phyloP scores from a whole-genome alignment of 2,329 filamentous ascomycete species.

The Fusarium vanettenii region DNA sequence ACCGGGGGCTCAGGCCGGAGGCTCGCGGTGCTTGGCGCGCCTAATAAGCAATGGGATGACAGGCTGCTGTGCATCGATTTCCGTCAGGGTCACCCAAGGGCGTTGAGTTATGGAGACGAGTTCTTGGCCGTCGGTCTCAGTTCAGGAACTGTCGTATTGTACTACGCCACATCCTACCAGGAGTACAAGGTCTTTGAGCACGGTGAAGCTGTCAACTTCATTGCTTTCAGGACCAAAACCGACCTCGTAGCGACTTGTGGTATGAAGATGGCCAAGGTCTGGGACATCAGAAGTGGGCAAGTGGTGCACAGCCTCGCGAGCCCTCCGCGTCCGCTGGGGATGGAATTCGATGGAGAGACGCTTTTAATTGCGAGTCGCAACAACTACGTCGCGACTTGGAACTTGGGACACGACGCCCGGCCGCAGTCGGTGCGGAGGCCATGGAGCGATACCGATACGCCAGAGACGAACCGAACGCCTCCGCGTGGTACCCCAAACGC shows the following conservation, averaged over 20 bases:
- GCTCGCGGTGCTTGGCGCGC: constrained; percentile 40
- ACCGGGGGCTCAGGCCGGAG: constrained; percentile 10
- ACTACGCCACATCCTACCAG: constrained; percentile 42
- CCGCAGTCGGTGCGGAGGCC: constrained; percentile 16
- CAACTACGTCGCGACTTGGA: constrained; percentile 45
- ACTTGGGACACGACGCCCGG: constrained; percentile 34
- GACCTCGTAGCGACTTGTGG: constrained; percentile 48
- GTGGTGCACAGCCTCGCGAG: constrained; percentile 40
- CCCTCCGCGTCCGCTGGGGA: constrained; percentile 35
- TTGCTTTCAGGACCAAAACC: constrained; percentile 45
- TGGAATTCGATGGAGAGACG: constrained; percentile 42
- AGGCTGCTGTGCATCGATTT: constrained; percentile 45
- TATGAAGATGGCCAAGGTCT: constrained; percentile 44
- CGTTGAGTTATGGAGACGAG: constrained; percentile 42
- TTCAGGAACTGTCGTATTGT: constrained; percentile 38
- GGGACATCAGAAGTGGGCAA: constrained; percentile 45
- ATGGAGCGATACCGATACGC: constrained; percentile 40
- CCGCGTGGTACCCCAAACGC: constrained; percentile 33
- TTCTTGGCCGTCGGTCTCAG: constrained; percentile 44
- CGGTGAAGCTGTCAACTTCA: constrained; percentile 45
- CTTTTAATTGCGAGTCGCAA: constrained; percentile 44
- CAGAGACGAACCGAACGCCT: constrained; percentile 7
- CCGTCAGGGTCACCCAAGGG: constrained; percentile 35
- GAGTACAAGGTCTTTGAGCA: constrained; percentile 43
- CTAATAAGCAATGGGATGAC: constrained; percentile 46